Evolutionary conservation across 2,329 filamentous ascomycete species (phyloP).

Genomic region (Sporothrix luriei): DNA sequence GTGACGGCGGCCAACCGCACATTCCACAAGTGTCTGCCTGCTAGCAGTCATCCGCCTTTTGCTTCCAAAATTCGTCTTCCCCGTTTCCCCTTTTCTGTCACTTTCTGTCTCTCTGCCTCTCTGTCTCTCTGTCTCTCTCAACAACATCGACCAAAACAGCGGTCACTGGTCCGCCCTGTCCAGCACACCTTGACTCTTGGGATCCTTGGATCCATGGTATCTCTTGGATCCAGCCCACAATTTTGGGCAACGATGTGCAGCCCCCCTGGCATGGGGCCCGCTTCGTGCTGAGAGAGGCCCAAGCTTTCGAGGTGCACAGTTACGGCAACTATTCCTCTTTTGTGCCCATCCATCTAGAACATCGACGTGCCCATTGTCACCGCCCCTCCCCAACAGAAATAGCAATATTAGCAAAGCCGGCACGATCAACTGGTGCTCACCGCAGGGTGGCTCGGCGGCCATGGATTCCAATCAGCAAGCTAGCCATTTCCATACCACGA

Average conservation of each 20-base stretch:
- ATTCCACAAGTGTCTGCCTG: not conserved
- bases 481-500: not conserved
- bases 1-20: conserved; percentile 5
- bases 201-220: not conserved
- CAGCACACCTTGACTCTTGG: conserved; percentile 11
- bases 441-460: conserved; percentile 1
- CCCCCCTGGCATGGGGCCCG: not conserved
- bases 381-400: conserved; percentile 24
- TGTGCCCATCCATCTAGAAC: not conserved
- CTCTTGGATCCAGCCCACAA: not conserved
- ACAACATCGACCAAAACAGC: conserved; percentile 24
- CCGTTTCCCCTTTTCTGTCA: not conserved
- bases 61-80: not conserved
- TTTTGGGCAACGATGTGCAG: conserved; percentile 23
- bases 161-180: conserved; percentile 18
- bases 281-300: conserved; percentile 23
- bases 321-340: not conserved
- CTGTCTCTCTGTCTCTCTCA: conserved; percentile 6
- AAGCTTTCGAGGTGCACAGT: conserved; percentile 14
- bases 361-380: not conserved
- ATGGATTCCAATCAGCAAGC: conserved; percentile 3
- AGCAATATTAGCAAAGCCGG: conserved; percentile 19
- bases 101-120: not conserved
- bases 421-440: conserved; percentile 22
- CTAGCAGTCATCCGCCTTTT: not conserved